Percentiles rank a stretch among this genome's conserved stretches.
Conservation (phyloP, 805 yeast species). For the Metschnikowia similis region DNA sequence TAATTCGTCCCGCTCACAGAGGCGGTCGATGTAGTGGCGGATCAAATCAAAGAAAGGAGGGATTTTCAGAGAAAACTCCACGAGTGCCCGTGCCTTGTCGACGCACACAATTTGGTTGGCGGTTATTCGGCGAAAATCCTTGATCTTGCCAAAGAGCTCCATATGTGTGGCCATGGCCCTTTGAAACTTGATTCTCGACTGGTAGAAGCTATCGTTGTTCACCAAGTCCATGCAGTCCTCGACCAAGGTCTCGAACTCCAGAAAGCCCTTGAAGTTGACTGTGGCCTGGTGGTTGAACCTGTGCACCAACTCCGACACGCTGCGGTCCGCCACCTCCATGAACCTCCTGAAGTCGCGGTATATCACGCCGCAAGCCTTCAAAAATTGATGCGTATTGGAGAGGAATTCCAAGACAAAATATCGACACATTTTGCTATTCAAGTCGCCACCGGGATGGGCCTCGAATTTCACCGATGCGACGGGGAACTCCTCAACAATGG, state of each 20-base stretch:
- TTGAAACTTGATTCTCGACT: conserved; percentile 12
- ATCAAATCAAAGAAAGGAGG: conserved; percentile 7
- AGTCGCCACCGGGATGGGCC: conserved; percentile 1
- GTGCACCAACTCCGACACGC: conserved; percentile 1
- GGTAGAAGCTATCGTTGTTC: conserved; percentile 10
- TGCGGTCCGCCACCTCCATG: conserved; percentile 5
- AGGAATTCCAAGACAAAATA: conserved; percentile 6
- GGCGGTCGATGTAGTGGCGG: conserved; percentile 9
- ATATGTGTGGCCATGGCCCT: conserved; percentile 11
- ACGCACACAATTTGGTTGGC: conserved; percentile 4
- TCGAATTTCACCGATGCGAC: not conserved
- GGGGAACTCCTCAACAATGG: conserved; percentile 5
- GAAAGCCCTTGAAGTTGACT: conserved; percentile 5
- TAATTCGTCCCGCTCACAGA: conserved; percentile 10
- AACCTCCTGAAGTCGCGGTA: conserved; percentile 6
- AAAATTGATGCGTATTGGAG: conserved; percentile 6
- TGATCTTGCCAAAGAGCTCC: conserved; percentile 8
- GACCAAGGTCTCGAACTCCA: conserved; percentile 9
- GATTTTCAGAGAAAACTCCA: conserved; percentile 8
- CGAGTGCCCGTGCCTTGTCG: conserved; percentile 7
- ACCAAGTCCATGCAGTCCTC: conserved; percentile 9
- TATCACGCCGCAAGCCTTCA: conserved; percentile 9
- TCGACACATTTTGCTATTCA: conserved; percentile 4
- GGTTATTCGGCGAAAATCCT: conserved; percentile 2
- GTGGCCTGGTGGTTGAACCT: conserved; percentile 3